Conservation (phyloP, 2,329 filamentous ascomycete genomes). For the Aspergillus sp. region DNA sequence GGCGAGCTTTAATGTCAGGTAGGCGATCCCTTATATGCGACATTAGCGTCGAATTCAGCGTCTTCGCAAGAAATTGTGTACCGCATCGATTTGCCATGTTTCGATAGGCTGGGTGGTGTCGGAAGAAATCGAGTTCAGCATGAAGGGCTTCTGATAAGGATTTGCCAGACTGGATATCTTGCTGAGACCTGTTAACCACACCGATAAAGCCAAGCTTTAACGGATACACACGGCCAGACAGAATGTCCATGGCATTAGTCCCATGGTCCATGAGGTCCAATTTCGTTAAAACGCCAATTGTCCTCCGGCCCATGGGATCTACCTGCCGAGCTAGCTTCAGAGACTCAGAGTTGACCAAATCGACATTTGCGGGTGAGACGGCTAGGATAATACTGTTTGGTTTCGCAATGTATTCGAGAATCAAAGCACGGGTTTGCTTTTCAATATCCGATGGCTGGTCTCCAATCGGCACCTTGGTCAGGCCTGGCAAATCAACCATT, state of each 20-base stretch:
- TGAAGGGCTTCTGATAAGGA: slow-evolving; percentile 89
- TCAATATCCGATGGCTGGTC: slow-evolving; percentile 98
- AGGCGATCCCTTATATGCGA: slow-evolving; percentile 90
- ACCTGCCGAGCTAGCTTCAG: slow-evolving; percentile 96
- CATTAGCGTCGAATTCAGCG: slow-evolving; percentile 93
- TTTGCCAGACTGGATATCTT: slow-evolving; percentile 95
- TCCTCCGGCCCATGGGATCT: slow-evolving; percentile 88
- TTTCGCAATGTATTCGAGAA: slow-evolving; percentile 97
- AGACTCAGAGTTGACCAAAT: slow-evolving; percentile 97
- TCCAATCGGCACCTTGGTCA: slow-evolving; percentile 97
- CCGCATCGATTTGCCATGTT: slow-evolving; percentile 94
- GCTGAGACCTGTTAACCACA: slow-evolving; percentile 95
- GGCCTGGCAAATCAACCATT: slow-evolving; percentile 88
- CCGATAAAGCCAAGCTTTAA: slow-evolving; percentile 97
- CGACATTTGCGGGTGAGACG: slow-evolving; percentile 95
- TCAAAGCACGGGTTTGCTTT: slow-evolving; percentile 94
- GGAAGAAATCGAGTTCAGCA: slow-evolving; percentile 92
- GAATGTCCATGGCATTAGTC: slow-evolving; percentile 94
- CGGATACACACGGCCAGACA: slow-evolving; percentile 95
- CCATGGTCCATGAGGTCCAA: slow-evolving; percentile 98
- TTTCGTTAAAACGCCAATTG: slow-evolving; percentile 96
- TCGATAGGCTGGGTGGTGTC: slow-evolving; percentile 92
- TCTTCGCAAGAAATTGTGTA: slow-evolving; percentile 91
- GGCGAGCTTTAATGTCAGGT: slow-evolving; percentile 94
- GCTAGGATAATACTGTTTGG: slow-evolving; percentile 97